These are phyloP conservation scores for Hansenula lynferdii DNA, from an alignment of 1,139 yeast species.

Conservation along the genomic window DNA sequence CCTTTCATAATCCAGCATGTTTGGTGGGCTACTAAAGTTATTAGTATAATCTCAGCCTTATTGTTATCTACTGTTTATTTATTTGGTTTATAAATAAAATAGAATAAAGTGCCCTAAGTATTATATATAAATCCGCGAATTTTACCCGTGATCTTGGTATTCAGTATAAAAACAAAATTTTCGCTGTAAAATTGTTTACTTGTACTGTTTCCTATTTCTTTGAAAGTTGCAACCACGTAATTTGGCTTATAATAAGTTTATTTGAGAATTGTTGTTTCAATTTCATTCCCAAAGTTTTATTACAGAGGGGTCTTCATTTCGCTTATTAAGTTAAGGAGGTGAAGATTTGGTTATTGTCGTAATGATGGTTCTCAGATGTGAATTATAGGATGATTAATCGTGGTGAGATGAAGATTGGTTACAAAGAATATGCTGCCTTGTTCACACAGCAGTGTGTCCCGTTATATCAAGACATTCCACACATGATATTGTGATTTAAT, in stretches of 20 bases:
- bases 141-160: neutral
- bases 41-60: conserved; percentile 38
- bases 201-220: conserved; percentile 2
- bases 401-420: conserved; percentile 48
- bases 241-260: conserved; percentile 11
- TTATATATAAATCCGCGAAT: neutral
- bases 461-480: conserved; percentile 47
- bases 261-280: neutral
- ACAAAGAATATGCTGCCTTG: conserved; percentile 38
- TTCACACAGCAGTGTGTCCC: conserved; percentile 46
- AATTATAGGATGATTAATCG: conserved; percentile 6
- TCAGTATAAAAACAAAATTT: neutral
- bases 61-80: conserved; percentile 14
- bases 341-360: conserved; percentile 3
- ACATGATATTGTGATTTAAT: neutral
- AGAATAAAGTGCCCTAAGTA: conserved; percentile 4
- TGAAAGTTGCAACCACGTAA: conserved; percentile 16
- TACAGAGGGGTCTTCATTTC: conserved; percentile 2
- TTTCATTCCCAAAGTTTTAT: conserved; percentile 1
- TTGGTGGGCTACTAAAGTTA: conserved; percentile 87
- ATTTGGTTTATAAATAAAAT: conserved; percentile 15
- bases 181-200: neutral
- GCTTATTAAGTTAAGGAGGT: conserved; percentile 13
- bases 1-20: conserved; percentile 85
- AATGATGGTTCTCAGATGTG: conserved; percentile 4